These are phyloP conservation scores for Trichoderma sp. DNA, from an alignment of 2,329 filamentous ascomycete genomes.

Conservation along the genomic window DNA sequence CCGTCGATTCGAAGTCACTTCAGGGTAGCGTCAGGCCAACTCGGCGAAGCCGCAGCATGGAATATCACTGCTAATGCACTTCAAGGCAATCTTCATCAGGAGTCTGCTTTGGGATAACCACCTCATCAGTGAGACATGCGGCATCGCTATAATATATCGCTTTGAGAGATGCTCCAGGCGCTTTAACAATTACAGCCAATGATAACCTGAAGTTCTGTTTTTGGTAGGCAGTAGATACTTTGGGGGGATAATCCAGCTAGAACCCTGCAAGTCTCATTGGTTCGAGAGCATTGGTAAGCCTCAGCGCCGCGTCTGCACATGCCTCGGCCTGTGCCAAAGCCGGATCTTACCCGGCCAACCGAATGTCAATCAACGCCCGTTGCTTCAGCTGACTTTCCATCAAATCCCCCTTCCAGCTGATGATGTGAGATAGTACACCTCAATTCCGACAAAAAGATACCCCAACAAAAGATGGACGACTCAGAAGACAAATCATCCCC, in stretches of 20 bases:
- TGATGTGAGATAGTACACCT: not conserved
- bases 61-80: no score
- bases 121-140: no score
- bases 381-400: conserved; percentile 9
- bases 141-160: no score
- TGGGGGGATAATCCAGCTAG: not conserved
- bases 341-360: conserved; percentile 30
- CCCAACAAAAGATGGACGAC: conserved; percentile 38
- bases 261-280: not conserved
- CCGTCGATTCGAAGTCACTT: conserved; percentile 1
- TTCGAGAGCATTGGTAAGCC: not conserved
- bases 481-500: conserved; percentile 36
- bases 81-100: no score
- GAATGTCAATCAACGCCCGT: conserved; percentile 17
- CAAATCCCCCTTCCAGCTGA: not conserved
- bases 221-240: not conserved
- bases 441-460: not conserved
- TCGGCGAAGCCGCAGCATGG: not conserved
- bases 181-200: no score
- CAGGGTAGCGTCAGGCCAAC: conserved; percentile 2
- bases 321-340: conserved; percentile 28
- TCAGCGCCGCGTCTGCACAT: conserved; percentile 19
- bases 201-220: not conserved
- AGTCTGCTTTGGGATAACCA: no score
- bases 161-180: not conserved